These are phyloP conservation scores for Nakaseomyces sp. DNA, from an alignment of 1,139 yeast genomes.

Conservation along the genomic window DNA sequence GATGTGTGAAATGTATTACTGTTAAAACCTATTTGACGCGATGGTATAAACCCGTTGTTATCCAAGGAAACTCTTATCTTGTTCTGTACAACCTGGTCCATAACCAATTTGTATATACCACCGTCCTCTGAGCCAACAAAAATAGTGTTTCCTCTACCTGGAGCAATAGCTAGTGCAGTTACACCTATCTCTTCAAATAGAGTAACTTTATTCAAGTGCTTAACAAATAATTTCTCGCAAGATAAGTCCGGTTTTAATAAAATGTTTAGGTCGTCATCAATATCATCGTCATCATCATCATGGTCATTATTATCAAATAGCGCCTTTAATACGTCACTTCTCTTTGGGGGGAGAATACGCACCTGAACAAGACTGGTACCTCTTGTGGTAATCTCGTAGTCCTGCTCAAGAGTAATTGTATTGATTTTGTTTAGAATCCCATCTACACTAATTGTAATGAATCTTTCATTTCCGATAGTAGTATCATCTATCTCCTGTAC, in stretches of 20 bases:
- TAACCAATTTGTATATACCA: slow-evolving; percentile 20
- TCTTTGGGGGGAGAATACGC: slow-evolving; percentile 15
- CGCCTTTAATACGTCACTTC: slow-evolving; percentile 12
- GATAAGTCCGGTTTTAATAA: too few species aligned
- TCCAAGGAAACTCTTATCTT: slow-evolving; percentile 9
- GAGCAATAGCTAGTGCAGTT: slow-evolving; percentile 15
- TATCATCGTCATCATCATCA: neutral
- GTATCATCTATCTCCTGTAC: slow-evolving; percentile 10
- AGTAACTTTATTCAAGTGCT: slow-evolving; percentile 14
- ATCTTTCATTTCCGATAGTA: slow-evolving; percentile 10
- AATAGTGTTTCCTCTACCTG: slow-evolving; percentile 17
- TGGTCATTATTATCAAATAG: neutral
- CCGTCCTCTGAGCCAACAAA: slow-evolving; percentile 26
- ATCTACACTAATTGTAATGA: slow-evolving; percentile 17
- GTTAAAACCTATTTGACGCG: too few species aligned
- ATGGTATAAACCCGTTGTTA: slow-evolving; percentile 23
- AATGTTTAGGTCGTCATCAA: neutral
- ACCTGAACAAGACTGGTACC: slow-evolving; percentile 7
- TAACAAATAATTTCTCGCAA: neutral
- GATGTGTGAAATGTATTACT: slow-evolving; percentile 1
- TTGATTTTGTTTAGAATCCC: slow-evolving; percentile 18
- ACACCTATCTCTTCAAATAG: slow-evolving; percentile 20
- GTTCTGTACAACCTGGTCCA: slow-evolving; percentile 8
- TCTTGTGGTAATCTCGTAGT: slow-evolving; percentile 11
- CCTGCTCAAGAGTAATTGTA: slow-evolving; percentile 14